phyloP scores from a whole-genome alignment of 352 stramenopile species.

The Peronospora belbahrii region DNA sequence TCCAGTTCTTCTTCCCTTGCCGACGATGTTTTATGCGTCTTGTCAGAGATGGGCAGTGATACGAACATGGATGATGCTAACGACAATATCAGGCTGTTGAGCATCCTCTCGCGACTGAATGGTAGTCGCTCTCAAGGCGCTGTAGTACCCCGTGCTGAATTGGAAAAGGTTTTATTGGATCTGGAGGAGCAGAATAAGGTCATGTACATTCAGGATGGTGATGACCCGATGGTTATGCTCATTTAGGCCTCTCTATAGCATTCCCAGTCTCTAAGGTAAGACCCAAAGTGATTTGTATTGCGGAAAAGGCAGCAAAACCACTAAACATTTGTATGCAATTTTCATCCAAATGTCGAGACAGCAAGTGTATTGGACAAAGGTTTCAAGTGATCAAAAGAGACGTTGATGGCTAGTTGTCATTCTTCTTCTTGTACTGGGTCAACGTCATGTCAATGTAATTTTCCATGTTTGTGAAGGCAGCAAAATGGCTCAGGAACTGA shows the following conservation, averaged over 20 bases:
- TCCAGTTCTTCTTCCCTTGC: constrained; percentile 50
- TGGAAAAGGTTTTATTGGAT: constrained; percentile 62
- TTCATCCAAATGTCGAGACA: constrained; percentile 1
- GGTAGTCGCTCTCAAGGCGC: constrained; percentile 21
- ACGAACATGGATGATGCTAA: constrained; percentile 55
- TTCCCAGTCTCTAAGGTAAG: neutral
- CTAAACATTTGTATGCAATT: constrained; percentile 15
- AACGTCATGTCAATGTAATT: constrained; percentile 63
- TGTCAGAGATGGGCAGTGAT: constrained; percentile 51
- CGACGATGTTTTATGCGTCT: constrained; percentile 51
- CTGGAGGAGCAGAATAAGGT: constrained; percentile 86
- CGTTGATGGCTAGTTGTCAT: constrained; percentile 4
- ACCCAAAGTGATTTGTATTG: constrained; percentile 27
- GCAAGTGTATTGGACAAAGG: neutral
- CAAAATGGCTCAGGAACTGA: constrained; percentile 46
- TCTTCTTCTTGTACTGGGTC: constrained; percentile 46
- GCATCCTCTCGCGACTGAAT: constrained; percentile 56
- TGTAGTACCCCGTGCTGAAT: constrained; percentile 36
- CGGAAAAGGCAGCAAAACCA: constrained; percentile 18
- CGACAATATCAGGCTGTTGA: constrained; percentile 50
- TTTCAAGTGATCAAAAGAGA: neutral
- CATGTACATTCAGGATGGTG: constrained; percentile 84
- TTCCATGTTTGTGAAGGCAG: constrained; percentile 57
- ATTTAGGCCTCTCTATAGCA: constrained; percentile 38
- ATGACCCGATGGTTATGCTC: constrained; percentile 79